Evolutionary conservation across 1,284 basidiomycete genomes (phyloP).

Genomic region (Trichosporon asahii): DNA sequence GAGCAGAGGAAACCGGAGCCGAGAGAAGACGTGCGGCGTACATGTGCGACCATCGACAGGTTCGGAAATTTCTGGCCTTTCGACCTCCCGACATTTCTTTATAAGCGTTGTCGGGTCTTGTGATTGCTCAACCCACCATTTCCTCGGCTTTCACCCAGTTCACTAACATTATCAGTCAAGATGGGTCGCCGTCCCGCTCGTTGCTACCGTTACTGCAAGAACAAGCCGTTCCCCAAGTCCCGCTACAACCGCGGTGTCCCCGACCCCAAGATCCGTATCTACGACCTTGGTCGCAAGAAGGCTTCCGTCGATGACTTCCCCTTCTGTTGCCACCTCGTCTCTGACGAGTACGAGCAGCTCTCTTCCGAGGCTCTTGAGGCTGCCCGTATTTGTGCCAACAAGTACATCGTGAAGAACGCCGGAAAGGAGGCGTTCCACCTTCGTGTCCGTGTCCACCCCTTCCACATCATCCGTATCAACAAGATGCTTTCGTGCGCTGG

Average conservation of each 20-base stretch:
- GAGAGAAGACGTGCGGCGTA: background rate
- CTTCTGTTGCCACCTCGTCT: slow-evolving; percentile 92
- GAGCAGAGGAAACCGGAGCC: background rate
- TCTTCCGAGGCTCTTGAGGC: slow-evolving; percentile 96
- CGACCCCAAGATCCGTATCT: slow-evolving; percentile 91
- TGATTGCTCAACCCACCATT: background rate
- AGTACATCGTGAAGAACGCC: slow-evolving; percentile 96
- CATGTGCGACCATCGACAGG: too few relatives aligned
- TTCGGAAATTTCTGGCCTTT: background rate
- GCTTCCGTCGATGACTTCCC: slow-evolving; percentile 97
- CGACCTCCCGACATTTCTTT: background rate
- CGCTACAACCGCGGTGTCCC: slow-evolving; percentile 98
- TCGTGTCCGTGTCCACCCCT: slow-evolving; percentile 95
- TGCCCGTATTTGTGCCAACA: slow-evolving; percentile 98
- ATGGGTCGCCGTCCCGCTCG: slow-evolving; percentile 96
- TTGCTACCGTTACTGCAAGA: slow-evolving; percentile 98
- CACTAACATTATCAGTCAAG: slow-evolving; percentile 36
- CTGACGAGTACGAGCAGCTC: slow-evolving; percentile 97
- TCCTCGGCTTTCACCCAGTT: background rate
- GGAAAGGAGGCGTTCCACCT: slow-evolving; percentile 99
- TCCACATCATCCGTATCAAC: slow-evolving; percentile 99
- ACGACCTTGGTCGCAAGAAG: slow-evolving; percentile 91
- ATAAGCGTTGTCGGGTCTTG: background rate
- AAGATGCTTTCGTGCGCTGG: slow-evolving; percentile 99
- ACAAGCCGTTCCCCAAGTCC: slow-evolving; percentile 85